Evolutionary conservation across 441 rosid species (phyloP), one percentile per base, ranked within the genome.

Genomic region (Capsella rubella): DNA sequence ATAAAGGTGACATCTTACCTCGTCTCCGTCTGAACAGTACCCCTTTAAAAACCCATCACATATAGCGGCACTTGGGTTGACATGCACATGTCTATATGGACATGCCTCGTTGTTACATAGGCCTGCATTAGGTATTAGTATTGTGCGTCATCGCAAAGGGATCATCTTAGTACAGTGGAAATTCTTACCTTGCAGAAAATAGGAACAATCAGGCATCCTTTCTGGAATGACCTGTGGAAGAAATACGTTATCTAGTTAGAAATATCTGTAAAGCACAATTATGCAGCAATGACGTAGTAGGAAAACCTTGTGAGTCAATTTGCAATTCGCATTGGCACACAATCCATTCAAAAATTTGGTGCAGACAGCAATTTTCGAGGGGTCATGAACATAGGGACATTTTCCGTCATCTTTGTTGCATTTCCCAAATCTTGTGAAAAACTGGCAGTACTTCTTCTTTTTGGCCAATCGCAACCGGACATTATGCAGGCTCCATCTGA

Each of bases 171-270:
- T 49, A 59, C 31, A 72, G 56, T 14, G 77, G 60, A 59, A 32
- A 62, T 13, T 72, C 64, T 28, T 67, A 92, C 99, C 99, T 91
- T 89, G 99, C 86, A 90, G 65, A 84, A 83, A 95, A 82, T 85
- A 95, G 67, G 97, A 95, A 74, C 99, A 95, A 77, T 93, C 99
- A 7, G 97, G 99, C 99, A 95, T 95, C 82, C 98, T 85, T 73
- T 95, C 97, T 16, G 98, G 99, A 82, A 95, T 91, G 82, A 95
- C 88, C 99, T 93, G 90, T 82, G 82, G 72, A 55, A 71, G 73
- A 64, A 15, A 68, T 43, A 76, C 49, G 64, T 65, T 56, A 73
- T 35, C 53, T 54, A 73, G 64, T 75, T 72, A 66, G 69, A 67
- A 34, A 45, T 35, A 29, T 72, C 46, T 60, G 66, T 45, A 16